Evolutionary conservation across 2,329 filamentous ascomycete genomes (phyloP).

Genomic region (Pseudocercospora fuligena): DNA sequence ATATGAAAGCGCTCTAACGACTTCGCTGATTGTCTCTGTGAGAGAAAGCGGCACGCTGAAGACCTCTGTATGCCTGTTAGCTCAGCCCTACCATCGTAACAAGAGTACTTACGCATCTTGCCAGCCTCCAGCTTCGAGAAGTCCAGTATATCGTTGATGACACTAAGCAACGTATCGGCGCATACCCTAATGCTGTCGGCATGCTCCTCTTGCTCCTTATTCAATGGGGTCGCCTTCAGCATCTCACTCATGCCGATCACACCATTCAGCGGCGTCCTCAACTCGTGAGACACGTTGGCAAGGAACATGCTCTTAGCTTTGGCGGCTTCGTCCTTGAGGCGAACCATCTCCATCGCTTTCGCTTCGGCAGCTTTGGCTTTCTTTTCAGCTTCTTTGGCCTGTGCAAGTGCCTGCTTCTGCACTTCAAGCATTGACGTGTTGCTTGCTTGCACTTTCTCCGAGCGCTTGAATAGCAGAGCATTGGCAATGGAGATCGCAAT

Average conservation of each 20-base stretch:
- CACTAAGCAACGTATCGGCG: conserved; percentile 59
- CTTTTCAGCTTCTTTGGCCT: conserved; percentile 73
- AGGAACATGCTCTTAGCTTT: conserved; percentile 81
- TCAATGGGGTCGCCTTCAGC: conserved; percentile 61
- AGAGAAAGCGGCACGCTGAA: conserved; percentile 61
- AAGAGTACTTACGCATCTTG: conserved; percentile 48
- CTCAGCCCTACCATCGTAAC: neutral
- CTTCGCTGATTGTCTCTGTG: conserved; percentile 65
- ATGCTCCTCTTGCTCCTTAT: conserved; percentile 64
- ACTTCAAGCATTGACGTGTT: conserved; percentile 78
- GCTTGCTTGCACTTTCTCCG: conserved; percentile 77
- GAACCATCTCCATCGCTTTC: conserved; percentile 77
- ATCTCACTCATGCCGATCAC: conserved; percentile 65
- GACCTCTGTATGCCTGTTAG: conserved; percentile 46
- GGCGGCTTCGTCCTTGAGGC: conserved; percentile 80
- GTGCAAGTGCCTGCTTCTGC: conserved; percentile 73
- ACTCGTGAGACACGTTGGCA: conserved; percentile 61
- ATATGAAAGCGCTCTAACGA: conserved; percentile 66
- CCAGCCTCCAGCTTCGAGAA: conserved; percentile 59
- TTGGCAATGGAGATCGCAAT: conserved; percentile 70
- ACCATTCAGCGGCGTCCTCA: conserved; percentile 61
- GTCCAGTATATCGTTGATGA: conserved; percentile 60
- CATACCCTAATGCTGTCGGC: conserved; percentile 69
- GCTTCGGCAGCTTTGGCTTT: conserved; percentile 79
- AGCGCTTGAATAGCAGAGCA: conserved; percentile 66